These are phyloP conservation scores for Scalesia atractyloides DNA, from an alignment of 129 eudicot genomes.

Conservation along the genomic window DNA sequence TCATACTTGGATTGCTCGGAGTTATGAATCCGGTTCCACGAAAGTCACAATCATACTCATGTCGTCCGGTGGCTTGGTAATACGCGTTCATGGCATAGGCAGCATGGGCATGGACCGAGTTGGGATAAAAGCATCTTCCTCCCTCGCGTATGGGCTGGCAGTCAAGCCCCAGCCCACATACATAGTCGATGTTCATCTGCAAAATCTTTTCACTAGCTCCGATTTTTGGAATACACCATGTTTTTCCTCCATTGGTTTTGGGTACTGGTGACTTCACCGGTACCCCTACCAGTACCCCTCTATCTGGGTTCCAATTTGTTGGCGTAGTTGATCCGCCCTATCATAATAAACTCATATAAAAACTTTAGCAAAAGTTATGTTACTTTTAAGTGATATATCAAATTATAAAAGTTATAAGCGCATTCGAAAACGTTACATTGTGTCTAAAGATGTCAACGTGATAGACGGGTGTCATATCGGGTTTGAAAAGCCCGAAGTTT, in stretches of 20 bases:
- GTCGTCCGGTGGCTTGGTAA: constrained; percentile 52
- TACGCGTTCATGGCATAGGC: constrained; percentile 66
- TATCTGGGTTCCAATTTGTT: constrained; percentile 31
- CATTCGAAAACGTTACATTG: constrained; percentile 30
- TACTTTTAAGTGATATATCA: not conserved
- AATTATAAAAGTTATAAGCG: not conserved
- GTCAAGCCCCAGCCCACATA: constrained; percentile 60
- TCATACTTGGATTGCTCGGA: constrained; percentile 51
- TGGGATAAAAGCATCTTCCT: constrained; percentile 55
- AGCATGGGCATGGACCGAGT: constrained; percentile 61
- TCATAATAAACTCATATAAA: constrained; percentile 12
- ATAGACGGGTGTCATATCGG: constrained; percentile 69
- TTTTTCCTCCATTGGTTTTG: constrained; percentile 24
- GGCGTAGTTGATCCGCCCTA: constrained; percentile 51
- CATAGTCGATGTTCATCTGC: constrained; percentile 59
- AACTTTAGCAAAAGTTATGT: not conserved
- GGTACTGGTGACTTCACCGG: constrained; percentile 27
- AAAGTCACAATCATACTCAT: constrained; percentile 63
- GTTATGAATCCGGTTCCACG: constrained; percentile 50
- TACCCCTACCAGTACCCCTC: constrained; percentile 23
- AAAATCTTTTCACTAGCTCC: constrained; percentile 46
- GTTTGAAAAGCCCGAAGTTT: constrained; percentile 72
- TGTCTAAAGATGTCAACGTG: constrained; percentile 55
- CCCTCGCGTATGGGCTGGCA: constrained; percentile 58
- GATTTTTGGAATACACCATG: constrained; percentile 67